These are phyloP conservation scores for Golubevia sp. DNA, from an alignment of 1,284 basidiomycete genomes.

Conservation along the genomic window DNA sequence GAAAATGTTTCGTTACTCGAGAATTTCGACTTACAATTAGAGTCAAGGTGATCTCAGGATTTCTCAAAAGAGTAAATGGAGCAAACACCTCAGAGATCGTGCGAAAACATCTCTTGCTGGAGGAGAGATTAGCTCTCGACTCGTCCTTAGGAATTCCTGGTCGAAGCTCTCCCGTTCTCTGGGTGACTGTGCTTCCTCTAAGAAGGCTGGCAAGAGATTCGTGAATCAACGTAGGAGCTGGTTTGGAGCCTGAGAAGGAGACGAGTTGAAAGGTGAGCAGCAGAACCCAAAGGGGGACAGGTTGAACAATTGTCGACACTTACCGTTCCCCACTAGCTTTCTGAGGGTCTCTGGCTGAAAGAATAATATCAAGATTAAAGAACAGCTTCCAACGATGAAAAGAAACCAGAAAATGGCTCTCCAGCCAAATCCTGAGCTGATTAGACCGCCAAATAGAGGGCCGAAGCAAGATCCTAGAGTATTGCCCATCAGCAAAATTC, in stretches of 20 bases:
- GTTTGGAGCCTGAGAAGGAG: background rate
- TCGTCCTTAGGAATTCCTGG: no score
- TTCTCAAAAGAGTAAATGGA: no score
- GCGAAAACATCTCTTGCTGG: no score
- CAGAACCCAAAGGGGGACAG: background rate
- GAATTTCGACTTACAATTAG: no score
- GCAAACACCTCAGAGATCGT: no score
- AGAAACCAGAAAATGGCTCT: conserved; percentile 56
- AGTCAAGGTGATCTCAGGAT: no score
- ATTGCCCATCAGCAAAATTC: conserved; percentile 29
- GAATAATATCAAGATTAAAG: conserved; percentile 46
- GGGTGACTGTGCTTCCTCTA: background rate
- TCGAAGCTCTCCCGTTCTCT: no score
- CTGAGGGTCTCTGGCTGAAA: conserved; percentile 62
- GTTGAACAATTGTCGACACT: background rate
- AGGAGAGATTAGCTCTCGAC: no score
- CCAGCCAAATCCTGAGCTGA: conserved; percentile 58
- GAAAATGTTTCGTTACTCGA: no score
- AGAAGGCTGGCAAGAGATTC: background rate
- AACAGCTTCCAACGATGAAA: conserved; percentile 42
- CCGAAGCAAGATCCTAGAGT: conserved; percentile 20
- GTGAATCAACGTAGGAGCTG: background rate
- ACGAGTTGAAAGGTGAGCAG: background rate
- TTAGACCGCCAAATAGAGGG: conserved; percentile 53
- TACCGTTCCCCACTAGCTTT: conserved; percentile 60